Evolutionary conservation across 306 rosid species (phyloP), one percentile per base, ranked within the genome.

Genomic region (Cucurbita moschata): DNA sequence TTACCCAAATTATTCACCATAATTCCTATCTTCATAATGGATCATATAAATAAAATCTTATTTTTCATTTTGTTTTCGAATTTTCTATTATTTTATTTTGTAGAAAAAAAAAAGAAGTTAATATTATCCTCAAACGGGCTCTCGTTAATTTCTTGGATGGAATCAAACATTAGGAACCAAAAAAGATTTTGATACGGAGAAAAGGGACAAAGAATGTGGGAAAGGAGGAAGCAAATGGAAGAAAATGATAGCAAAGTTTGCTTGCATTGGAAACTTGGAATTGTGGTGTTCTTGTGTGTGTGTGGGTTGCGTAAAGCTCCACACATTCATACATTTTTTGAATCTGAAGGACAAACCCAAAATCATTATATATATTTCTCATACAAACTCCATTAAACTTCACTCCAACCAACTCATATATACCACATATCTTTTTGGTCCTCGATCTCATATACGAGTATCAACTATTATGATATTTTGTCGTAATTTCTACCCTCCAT

Each of bases 221-320:
- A 40, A 64, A 64, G 52, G 71, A 55, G 37, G 52, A 64, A 64
- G 18, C 71, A 64, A 64, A 42, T 42, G 9, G 1, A 64, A 18
- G 30, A 40, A 66, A 43, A 66, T 66, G 72, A 66, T 66, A 19
- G 44, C 39, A 66, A 66, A 66, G 38, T 66, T 66, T 66, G 72
- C 72, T 66, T 66, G 72, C 3, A 19, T 10, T 66, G 6, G 39
- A 66, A 66, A 66, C 54, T 66, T 66, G 38, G 72, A 66, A 44
- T 66, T 66, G 18, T 66, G 54, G 18, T 42, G 18, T 66, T 66
- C 5, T 5, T 66, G 9, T 19, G 44, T 43, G n/a, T 65, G 14
- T 65, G 44, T 6, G 7, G 72, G 54, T 66, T 66, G 72, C 72
- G 72, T 66, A 66, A 66, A 66, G 72, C 72, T 66, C 44, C 40